Percentiles rank a stretch among this genome's conserved stretches.
phyloP scores from a whole-genome alignment of 805 yeast species.

The Tetrapisispora taiwanensis region DNA sequence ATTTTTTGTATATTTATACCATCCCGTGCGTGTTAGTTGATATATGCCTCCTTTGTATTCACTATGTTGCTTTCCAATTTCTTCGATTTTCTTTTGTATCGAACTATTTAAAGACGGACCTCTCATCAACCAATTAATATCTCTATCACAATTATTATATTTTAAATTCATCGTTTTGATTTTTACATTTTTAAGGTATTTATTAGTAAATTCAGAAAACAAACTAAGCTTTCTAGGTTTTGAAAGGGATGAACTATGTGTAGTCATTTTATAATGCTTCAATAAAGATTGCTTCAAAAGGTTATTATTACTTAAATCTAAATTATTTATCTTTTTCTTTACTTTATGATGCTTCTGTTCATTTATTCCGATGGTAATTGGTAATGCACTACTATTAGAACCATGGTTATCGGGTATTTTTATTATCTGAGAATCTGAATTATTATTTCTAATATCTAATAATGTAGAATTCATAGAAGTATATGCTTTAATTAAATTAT shows the following conservation, averaged over 20 bases:
- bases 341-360: background rate
- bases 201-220: conserved; percentile 7
- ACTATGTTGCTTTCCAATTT: background rate
- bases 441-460: too few relatives aligned
- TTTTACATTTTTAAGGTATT: background rate
- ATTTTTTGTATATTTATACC: background rate
- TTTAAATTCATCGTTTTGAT: background rate
- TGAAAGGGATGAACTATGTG: background rate
- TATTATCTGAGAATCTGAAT: too few relatives aligned
- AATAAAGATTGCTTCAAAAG: background rate
- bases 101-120: background rate
- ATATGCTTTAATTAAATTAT: too few relatives aligned
- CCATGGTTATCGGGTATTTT: too few relatives aligned
- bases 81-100: background rate
- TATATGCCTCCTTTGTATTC: background rate
- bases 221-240: background rate
- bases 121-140: conserved; percentile 1
- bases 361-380: too few relatives aligned
- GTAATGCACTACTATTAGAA: too few relatives aligned
- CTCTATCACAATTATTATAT: background rate
- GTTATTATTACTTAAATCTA: background rate
- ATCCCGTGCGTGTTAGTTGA: background rate
- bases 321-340: background rate
- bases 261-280: background rate
- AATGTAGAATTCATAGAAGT: too few relatives aligned